Evolutionary conservation across 140 eudicot genomes (phyloP).

Genomic region (Flaveria floridana): DNA sequence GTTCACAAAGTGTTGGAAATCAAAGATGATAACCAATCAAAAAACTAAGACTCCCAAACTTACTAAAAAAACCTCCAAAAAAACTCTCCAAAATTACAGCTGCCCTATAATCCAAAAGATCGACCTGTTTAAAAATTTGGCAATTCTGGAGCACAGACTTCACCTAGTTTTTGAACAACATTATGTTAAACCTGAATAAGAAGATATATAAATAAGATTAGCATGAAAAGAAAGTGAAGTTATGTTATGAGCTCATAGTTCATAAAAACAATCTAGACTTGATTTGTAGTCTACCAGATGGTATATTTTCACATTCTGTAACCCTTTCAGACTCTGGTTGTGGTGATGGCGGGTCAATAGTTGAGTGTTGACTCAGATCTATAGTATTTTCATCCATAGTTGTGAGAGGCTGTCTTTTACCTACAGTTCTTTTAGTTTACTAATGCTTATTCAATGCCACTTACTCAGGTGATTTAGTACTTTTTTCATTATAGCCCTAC

Average conservation of each 20-base stretch:
- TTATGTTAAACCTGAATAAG: background rate
- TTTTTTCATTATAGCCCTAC: too few relatives aligned
- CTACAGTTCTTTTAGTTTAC: slow-evolving; percentile 35
- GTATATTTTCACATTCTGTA: slow-evolving; percentile 49
- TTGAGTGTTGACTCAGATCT: slow-evolving; percentile 37
- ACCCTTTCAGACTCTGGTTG: slow-evolving; percentile 58
- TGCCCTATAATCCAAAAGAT: too few relatives aligned
- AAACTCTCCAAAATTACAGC: too few relatives aligned
- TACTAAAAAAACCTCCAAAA: too few relatives aligned
- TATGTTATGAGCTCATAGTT: background rate
- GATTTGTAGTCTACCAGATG: slow-evolving; percentile 51
- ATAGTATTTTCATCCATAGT: slow-evolving; percentile 36
- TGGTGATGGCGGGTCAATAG: slow-evolving; percentile 38
- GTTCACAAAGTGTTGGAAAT: too few relatives aligned
- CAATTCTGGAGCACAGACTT: slow-evolving; percentile 2
- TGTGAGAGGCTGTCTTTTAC: slow-evolving; percentile 41
- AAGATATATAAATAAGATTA: background rate
- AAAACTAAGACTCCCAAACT: background rate
- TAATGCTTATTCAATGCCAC: slow-evolving; percentile 27
- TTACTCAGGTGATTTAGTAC: background rate
- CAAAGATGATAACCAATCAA: too few relatives aligned
- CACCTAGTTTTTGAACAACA: background rate
- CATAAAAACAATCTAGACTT: slow-evolving; percentile 2
- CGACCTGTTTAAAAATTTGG: background rate
- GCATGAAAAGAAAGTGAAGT: background rate